These are phyloP conservation scores for Nakazawaea peltata DNA, from an alignment of 805 yeast genomes.

Conservation along the genomic window DNA sequence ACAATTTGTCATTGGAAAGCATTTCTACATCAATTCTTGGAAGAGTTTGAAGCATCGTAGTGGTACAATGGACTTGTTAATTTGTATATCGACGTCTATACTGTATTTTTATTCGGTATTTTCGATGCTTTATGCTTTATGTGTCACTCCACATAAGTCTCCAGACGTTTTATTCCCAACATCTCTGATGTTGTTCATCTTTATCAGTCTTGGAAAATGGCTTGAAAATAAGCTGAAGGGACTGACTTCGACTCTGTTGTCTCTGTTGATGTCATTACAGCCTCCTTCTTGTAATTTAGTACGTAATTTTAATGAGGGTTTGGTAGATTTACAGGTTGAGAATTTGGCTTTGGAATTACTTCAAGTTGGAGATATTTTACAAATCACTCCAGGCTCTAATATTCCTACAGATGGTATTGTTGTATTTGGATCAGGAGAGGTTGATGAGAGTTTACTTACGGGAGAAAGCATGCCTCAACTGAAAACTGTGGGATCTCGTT, in stretches of 20 bases:
- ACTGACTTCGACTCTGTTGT: conserved; percentile 82
- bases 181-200: conserved; percentile 72
- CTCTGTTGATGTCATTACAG: conserved; percentile 69
- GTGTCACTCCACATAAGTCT: conserved; percentile 32
- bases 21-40: conserved; percentile 58
- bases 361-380: conserved; percentile 69
- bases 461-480: conserved; percentile 82
- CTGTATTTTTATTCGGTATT: conserved; percentile 70
- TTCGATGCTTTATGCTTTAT: conserved; percentile 44
- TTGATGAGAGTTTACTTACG: conserved; percentile 85
- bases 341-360: conserved; percentile 66
- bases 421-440: conserved; percentile 68
- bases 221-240: conserved; percentile 91
- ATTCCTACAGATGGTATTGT: conserved; percentile 90
- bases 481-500: conserved; percentile 50
- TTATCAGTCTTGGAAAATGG: conserved; percentile 86
- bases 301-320: conserved; percentile 22
- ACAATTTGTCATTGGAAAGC: conserved; percentile 58
- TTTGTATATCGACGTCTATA: conserved; percentile 71
- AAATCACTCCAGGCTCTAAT: conserved; percentile 78
- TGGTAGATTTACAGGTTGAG: conserved; percentile 26
- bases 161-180: conserved; percentile 84
- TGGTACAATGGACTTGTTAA: conserved; percentile 88
- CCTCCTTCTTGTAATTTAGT: conserved; percentile 71
- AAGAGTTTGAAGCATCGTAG: conserved; percentile 62